These are phyloP conservation scores for Skeletonema menzelii DNA, from an alignment of 108 stramenopile genomes.

Conservation along the genomic window DNA sequence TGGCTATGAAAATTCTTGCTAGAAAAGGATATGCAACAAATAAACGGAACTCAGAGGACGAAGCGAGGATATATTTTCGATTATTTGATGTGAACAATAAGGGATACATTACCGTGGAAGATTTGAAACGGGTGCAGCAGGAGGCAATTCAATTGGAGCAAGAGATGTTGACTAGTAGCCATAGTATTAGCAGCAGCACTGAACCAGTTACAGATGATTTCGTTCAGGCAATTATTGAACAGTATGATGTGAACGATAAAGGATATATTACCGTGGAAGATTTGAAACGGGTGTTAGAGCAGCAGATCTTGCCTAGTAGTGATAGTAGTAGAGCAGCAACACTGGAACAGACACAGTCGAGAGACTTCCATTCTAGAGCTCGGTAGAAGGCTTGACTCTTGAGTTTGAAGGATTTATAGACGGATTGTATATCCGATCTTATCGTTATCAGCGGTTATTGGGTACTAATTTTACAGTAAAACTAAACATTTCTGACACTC, in stretches of 20 bases:
- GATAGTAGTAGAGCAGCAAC: no score
- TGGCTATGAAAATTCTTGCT: conserved; percentile 15
- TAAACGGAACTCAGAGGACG: conserved; percentile 24
- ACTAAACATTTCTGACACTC: no score
- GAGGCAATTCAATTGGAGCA: conserved; percentile 2
- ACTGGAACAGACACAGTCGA: no score
- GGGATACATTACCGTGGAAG: conserved; percentile 32
- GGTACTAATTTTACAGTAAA: background rate
- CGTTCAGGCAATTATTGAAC: conserved; percentile 26
- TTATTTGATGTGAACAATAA: conserved; percentile 25
- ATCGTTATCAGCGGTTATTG: background rate
- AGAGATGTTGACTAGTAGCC: background rate
- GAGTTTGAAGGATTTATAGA: no score
- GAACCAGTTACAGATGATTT: conserved; percentile 13
- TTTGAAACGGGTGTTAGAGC: no score
- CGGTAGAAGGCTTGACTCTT: no score
- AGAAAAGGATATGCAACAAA: conserved; percentile 6
- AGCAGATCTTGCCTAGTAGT: no score
- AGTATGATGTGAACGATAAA: conserved; percentile 28
- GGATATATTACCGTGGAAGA: no score
- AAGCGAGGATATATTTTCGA: conserved; percentile 28
- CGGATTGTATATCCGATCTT: conserved; percentile 14
- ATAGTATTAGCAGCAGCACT: background rate
- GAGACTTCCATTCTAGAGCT: no score
- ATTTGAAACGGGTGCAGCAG: conserved; percentile 20